A percentile compares a stretch with the other conserved stretches of the same genome.
These are phyloP conservation scores for Cucumis hystrix DNA, from an alignment of 306 rosid genomes.

Conservation along the genomic window DNA sequence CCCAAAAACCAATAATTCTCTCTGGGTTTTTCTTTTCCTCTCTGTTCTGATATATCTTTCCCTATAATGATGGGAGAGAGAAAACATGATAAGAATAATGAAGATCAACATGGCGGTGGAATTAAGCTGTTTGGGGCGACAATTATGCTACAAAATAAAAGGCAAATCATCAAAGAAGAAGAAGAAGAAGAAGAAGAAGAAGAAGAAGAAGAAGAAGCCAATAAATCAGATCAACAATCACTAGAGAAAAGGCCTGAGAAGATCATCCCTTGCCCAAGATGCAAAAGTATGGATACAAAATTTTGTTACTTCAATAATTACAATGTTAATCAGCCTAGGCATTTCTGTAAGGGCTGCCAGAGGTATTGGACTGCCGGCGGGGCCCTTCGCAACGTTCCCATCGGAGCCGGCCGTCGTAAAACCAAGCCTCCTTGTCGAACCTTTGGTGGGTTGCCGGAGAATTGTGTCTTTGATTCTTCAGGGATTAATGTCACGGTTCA, in stretches of 20 bases:
- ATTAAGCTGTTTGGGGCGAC: slow-evolving; percentile 80
- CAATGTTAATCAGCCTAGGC: slow-evolving; percentile 88
- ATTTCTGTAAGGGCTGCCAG: slow-evolving; percentile 83
- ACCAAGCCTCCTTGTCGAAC: slow-evolving; percentile 37
- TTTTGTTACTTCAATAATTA: slow-evolving; percentile 91
- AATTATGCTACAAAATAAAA: slow-evolving; percentile 33
- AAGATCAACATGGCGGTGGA: slow-evolving; percentile 20
- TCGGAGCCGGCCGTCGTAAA: slow-evolving; percentile 79
- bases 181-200: neutral
- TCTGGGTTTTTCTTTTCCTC: neutral
- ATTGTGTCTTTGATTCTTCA: slow-evolving; percentile 30
- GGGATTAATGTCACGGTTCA: slow-evolving; percentile 13
- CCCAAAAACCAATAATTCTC: neutral
- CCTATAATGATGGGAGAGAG: slow-evolving; percentile 26
- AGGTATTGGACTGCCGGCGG: slow-evolving; percentile 96
- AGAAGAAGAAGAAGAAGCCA: neutral
- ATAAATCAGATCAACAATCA: neutral
- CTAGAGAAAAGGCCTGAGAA: slow-evolving; percentile 49
- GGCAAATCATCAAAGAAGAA: slow-evolving; percentile 19
- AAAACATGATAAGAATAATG: slow-evolving; percentile 9
- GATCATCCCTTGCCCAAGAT: slow-evolving; percentile 74
- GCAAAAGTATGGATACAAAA: slow-evolving; percentile 93
- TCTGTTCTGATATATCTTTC: neutral
- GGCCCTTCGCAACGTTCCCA: slow-evolving; percentile 73
- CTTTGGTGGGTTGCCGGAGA: slow-evolving; percentile 20